Base-by-base conservation (phyloP, 1,139 yeast genomes). In the Geotrichum phurueaensis region DNA sequence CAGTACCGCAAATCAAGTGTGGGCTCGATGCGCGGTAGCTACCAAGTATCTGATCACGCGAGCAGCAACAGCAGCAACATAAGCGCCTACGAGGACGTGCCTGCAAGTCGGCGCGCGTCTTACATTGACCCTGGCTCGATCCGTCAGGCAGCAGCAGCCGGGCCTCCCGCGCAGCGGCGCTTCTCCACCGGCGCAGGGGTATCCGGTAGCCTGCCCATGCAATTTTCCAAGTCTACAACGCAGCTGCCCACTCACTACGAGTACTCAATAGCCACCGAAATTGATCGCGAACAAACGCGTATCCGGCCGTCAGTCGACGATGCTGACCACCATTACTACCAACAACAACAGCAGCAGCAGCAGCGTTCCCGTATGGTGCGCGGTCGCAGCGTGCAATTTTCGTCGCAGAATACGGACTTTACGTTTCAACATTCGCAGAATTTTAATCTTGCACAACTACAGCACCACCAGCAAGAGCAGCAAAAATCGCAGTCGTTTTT, bases 401-500 rank as follows among this genome's bases (percentile, higher is more conserved):
- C 18, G 18, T 36, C 43, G 18, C 18, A n/a, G 43, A 5, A n/a
- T n/a, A n/a, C 43, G 18, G 43, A 36, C 1, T 36, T 36, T 13
- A 36, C 43, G 10, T 36, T 36, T 6, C 43, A n/a, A 5, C 43
- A 36, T 13, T 6, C 43, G 13, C 43, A 36, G 18, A 36, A 36
- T n/a, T 36, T 36, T 36, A n/a, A 36, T n/a, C 43, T 36, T 10
- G 43, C 43, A n/a, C 43, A 36, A 13, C 43, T 12, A 6, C 43
- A 36, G 6, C 43, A 36, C 2, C 39, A 33, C 2, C 39, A 33
- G 18, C 43, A 36, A n/a, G 12, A 47, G 27, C 50, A n/a, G 48
- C 9, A 22, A 9, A 58, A 54, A 36, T 13, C 23, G 25, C 57
- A 57, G 25, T 58, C 58, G 5, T 54, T 23, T 43, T 36, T 58